Conservation (phyloP, 2,329 filamentous ascomycete species). For the Aspergillus melleus region DNA sequence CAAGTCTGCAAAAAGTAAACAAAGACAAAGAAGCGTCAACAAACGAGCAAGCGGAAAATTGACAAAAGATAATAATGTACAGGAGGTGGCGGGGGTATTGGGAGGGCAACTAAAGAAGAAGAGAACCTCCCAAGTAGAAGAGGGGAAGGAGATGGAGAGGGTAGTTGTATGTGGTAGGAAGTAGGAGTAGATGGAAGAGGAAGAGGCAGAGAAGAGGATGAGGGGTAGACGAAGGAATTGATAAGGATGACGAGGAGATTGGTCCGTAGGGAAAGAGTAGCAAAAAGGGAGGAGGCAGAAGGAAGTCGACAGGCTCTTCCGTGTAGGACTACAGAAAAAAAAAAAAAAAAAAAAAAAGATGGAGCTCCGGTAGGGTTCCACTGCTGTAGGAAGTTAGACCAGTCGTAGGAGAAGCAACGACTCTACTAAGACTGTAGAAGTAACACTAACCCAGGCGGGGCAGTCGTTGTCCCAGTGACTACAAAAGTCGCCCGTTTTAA, state of each 20-base stretch:
- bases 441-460: neutral
- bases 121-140: no score
- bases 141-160: no score
- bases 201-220: neutral
- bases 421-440: no score
- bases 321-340: neutral
- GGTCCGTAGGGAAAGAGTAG: constrained; percentile 9
- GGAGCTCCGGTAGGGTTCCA: no score
- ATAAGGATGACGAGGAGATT: neutral
- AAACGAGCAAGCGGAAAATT: constrained; percentile 13
- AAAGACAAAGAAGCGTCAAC: neutral
- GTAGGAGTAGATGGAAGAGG: neutral
- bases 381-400: no score
- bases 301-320: neutral
- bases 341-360: constrained; percentile 6
- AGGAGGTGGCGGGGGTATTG: constrained; percentile 4
- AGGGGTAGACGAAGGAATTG: neutral
- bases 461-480: constrained; percentile 17
- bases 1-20: no score
- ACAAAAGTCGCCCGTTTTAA: neutral
- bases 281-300: constrained; percentile 8
- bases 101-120: constrained; percentile 3
- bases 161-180: no score
- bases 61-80: constrained; percentile 14
- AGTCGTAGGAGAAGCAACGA: no score